A percentile compares a stretch with the other conserved stretches of the same genome.
Conservation (phyloP, 1,139 yeast genomes). For the Pichia sp. region DNA sequence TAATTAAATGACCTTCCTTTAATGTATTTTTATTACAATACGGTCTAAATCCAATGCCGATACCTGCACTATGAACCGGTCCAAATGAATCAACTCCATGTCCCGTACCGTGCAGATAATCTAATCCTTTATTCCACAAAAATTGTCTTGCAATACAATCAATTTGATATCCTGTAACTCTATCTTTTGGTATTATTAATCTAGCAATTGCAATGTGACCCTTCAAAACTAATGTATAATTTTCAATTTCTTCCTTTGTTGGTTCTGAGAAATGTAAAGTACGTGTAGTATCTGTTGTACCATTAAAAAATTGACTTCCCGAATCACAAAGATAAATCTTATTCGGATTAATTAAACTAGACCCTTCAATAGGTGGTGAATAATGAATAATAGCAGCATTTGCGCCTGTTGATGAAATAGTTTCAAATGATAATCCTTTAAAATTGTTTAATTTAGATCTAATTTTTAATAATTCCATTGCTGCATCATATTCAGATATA, state of each 20-base stretch:
- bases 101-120: conserved; percentile 94
- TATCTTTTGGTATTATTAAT: conserved; percentile 75
- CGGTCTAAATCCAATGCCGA: conserved; percentile 77
- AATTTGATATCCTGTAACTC: conserved; percentile 70
- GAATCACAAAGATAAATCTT: conserved; percentile 85
- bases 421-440: conserved; percentile 81
- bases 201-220: conserved; percentile 81
- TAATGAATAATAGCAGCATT: conserved; percentile 94
- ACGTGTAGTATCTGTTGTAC: conserved; percentile 95
- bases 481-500: conserved; percentile 77
- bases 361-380: conserved; percentile 56
- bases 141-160: conserved; percentile 87
- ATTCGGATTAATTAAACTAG: conserved; percentile 64
- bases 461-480: conserved; percentile 57
- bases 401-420: conserved; percentile 89
- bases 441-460: conserved; percentile 58
- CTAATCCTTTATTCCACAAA: conserved; percentile 82
- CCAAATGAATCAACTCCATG: conserved; percentile 94
- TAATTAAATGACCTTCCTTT: conserved; percentile 69
- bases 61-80: conserved; percentile 96
- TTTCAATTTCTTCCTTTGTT: conserved; percentile 55
- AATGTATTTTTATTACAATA: conserved; percentile 37
- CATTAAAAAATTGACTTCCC: conserved; percentile 91
- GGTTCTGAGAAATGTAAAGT: conserved; percentile 80
- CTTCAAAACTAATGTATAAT: conserved; percentile 85